Percentiles rank a stretch among this genome's conserved stretches.
These are phyloP conservation scores for Fusarium odoratissimum DNA, from an alignment of 2,329 filamentous ascomycete species.

Conservation along the genomic window DNA sequence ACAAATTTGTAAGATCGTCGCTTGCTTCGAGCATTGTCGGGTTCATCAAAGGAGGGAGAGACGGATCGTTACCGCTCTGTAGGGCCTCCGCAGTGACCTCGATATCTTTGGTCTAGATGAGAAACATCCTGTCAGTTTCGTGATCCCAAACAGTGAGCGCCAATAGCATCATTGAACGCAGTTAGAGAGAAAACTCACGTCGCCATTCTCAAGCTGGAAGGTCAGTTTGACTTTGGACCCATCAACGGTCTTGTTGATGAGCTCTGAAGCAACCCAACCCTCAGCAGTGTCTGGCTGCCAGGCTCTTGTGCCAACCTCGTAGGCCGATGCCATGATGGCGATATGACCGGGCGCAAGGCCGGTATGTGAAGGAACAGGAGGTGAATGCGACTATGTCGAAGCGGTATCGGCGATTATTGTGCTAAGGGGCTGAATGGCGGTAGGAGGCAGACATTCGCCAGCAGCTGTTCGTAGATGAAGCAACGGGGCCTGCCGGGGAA, in stretches of 20 bases:
- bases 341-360: slow-evolving; percentile 44
- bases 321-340: slow-evolving; percentile 85
- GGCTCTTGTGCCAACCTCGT: slow-evolving; percentile 95
- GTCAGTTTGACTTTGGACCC: slow-evolving; percentile 89
- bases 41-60: slow-evolving; percentile 95
- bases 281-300: slow-evolving; percentile 98
- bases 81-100: slow-evolving; percentile 82
- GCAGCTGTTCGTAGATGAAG: slow-evolving; percentile 23
- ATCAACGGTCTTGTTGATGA: slow-evolving; percentile 84
- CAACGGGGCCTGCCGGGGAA: slow-evolving; percentile 35
- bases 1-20: slow-evolving; percentile 96
- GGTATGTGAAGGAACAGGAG: slow-evolving; percentile 23
- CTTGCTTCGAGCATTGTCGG: slow-evolving; percentile 97
- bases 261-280: slow-evolving; percentile 97
- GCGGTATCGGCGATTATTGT: slow-evolving; percentile 35
- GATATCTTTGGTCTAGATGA: slow-evolving; percentile 73
- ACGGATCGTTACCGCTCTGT: slow-evolving; percentile 79
- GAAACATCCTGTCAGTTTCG: slow-evolving; percentile 23
- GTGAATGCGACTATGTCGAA: slow-evolving; percentile 38
- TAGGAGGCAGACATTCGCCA: slow-evolving; percentile 48
- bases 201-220: slow-evolving; percentile 92
- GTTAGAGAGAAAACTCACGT: slow-evolving; percentile 65
- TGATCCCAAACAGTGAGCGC: background rate
- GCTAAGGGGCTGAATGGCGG: slow-evolving; percentile 40
- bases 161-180: background rate